Conservation (phyloP, 2,329 filamentous ascomycete species). For the Paraphoma sp. region DNA sequence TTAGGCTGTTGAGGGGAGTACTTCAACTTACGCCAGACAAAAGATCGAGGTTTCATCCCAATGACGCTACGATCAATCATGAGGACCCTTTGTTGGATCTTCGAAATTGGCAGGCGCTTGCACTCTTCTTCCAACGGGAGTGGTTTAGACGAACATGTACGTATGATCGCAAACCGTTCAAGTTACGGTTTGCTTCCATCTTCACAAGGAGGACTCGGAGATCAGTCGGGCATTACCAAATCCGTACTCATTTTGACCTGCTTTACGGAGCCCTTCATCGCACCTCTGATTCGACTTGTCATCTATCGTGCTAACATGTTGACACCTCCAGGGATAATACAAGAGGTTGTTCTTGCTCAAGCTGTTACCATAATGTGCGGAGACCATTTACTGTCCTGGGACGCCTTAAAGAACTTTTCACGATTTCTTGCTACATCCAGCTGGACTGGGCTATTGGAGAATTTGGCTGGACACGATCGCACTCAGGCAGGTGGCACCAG, state of each 20-base stretch:
- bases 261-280: no score
- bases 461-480: not conserved
- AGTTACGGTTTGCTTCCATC: no score
- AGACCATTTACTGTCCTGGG: constrained; percentile 9
- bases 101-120: constrained; percentile 13
- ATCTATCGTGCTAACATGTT: not conserved
- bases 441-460: constrained; percentile 12
- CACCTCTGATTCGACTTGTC: no score
- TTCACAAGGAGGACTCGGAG: no score
- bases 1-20: constrained; percentile 8
- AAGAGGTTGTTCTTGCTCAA: constrained; percentile 18
- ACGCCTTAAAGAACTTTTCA: constrained; percentile 6
- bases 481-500: not conserved
- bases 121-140: constrained; percentile 9
- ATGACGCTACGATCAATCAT: constrained; percentile 1
- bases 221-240: no score
- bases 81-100: constrained; percentile 1
- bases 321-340: constrained; percentile 2
- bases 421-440: constrained; percentile 11
- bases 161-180: not conserved
- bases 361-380: constrained; percentile 15
- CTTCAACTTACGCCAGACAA: not conserved
- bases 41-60: constrained; percentile 2
- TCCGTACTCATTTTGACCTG: no score
- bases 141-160: constrained; percentile 22